Conservation (phyloP, 441 rosid species). For the California macrophylla region DNA sequence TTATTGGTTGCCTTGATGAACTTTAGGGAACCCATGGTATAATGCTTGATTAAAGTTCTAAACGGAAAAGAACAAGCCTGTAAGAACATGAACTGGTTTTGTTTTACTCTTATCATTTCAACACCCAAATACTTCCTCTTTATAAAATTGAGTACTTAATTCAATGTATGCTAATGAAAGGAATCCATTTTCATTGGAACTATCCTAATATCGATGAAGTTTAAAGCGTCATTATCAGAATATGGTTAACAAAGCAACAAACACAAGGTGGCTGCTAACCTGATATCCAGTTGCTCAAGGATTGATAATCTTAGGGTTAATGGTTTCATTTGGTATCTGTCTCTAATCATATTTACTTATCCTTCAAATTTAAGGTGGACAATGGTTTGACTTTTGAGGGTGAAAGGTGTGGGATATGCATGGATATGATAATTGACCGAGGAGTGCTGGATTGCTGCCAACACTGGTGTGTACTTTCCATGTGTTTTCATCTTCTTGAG, state of each 20-base stretch:
- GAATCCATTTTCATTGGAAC: background rate
- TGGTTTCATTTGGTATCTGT: conserved; percentile 3
- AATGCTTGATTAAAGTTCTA: background rate
- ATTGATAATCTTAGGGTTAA: background rate
- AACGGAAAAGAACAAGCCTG: background rate
- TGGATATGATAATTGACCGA: conserved; percentile 78
- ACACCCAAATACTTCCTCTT: conserved; percentile 6
- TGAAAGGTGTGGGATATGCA: conserved; percentile 93
- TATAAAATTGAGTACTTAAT: conserved; percentile 1
- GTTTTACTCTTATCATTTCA: conserved; percentile 1
- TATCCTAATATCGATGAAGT: background rate
- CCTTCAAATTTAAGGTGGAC: conserved; percentile 29
- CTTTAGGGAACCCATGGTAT: background rate
- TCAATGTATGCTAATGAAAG: background rate
- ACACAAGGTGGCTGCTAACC: background rate
- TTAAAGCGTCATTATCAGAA: background rate
- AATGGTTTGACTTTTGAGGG: conserved; percentile 50
- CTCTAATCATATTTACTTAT: conserved; percentile 8
- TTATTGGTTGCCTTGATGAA: background rate
- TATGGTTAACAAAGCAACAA: background rate
- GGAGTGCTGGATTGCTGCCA: conserved; percentile 96
- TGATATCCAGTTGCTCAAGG: background rate
- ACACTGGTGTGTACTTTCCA: conserved; percentile 50
- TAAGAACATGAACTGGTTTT: background rate
- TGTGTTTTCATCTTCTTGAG: conserved; percentile 4